Evolutionary conservation across 1,139 yeast species (phyloP).

Genomic region (Nakaseomyces kungkrabaensis): DNA sequence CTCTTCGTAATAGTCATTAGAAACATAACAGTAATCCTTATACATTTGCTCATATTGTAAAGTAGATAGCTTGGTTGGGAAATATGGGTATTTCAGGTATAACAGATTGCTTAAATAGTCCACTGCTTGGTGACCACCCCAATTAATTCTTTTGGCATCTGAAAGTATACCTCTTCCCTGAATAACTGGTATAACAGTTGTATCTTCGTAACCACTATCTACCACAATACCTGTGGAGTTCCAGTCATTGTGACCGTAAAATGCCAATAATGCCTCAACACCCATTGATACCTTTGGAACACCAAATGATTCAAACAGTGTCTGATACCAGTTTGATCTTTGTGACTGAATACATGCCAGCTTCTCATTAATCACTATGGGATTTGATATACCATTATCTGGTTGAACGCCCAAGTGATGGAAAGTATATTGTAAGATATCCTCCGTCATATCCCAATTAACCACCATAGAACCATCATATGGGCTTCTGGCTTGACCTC

Average conservation of each 20-base stretch:
- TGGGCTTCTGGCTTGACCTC: conserved; percentile 64
- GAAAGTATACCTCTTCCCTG: conserved; percentile 54
- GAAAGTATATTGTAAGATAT: conserved; percentile 72
- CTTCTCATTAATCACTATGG: conserved; percentile 73
- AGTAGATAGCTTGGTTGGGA: conserved; percentile 61
- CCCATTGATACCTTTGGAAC: conserved; percentile 74
- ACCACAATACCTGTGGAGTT: conserved; percentile 59
- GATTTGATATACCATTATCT: conserved; percentile 48
- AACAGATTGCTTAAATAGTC: conserved; percentile 55
- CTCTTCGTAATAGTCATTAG: conserved; percentile 59
- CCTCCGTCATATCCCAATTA: conserved; percentile 88
- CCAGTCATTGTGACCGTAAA: conserved; percentile 38
- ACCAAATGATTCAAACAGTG: conserved; percentile 67
- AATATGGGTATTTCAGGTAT: conserved; percentile 80
- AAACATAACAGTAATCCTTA: conserved; percentile 70
- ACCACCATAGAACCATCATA: conserved; percentile 80
- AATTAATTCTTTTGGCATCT: conserved; percentile 73
- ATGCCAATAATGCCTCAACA: conserved; percentile 72
- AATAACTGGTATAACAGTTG: conserved; percentile 74
- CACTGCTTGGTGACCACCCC: conserved; percentile 79
- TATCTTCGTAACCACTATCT: conserved; percentile 74
- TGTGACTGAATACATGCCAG: conserved; percentile 63
- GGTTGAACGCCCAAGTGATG: conserved; percentile 64
- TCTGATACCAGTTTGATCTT: conserved; percentile 64
- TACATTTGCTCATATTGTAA: conserved; percentile 60